Percentiles rank a stretch among this genome's conserved stretches.
phyloP scores from a whole-genome alignment of 768 basidiomycete genomes.

The Coprinellus aureogranulatus region DNA sequence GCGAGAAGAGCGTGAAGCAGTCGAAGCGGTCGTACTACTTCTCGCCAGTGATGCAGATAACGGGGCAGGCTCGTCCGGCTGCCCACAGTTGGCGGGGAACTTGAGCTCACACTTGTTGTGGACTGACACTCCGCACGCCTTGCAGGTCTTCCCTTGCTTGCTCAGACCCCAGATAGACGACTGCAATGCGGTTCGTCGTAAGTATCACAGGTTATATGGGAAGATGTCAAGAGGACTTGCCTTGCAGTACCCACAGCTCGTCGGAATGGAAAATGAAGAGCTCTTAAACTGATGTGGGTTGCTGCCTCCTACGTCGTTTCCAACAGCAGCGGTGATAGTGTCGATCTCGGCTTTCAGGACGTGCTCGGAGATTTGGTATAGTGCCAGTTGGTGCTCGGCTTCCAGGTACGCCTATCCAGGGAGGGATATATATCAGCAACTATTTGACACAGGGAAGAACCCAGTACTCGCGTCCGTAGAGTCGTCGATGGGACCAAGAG shows the following conservation, averaged over 20 bases:
- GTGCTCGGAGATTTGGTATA: constrained; percentile 53
- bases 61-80: not conserved
- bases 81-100: constrained; percentile 11
- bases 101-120: constrained; percentile 86
- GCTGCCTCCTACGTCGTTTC: constrained; percentile 74
- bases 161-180: constrained; percentile 84
- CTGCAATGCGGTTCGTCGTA: constrained; percentile 41
- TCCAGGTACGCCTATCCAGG: constrained; percentile 66
- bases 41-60: not conserved
- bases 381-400: constrained; percentile 54
- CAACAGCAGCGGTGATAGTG: constrained; percentile 56
- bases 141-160: constrained; percentile 86
- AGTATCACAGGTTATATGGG: not conserved
- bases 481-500: constrained; percentile 57
- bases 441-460: constrained; percentile 4
- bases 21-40: constrained; percentile 2
- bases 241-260: constrained; percentile 80
- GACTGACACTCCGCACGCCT: constrained; percentile 71
- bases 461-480: constrained; percentile 49
- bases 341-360: constrained; percentile 66
- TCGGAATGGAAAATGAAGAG: constrained; percentile 83
- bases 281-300: constrained; percentile 80
- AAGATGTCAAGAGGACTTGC: constrained; percentile 32
- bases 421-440: not conserved
- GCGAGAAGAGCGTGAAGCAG: constrained; percentile 20